These are phyloP conservation scores for Galeopsis tetrahit DNA, from an alignment of 257 asterid species.

Conservation along the genomic window DNA sequence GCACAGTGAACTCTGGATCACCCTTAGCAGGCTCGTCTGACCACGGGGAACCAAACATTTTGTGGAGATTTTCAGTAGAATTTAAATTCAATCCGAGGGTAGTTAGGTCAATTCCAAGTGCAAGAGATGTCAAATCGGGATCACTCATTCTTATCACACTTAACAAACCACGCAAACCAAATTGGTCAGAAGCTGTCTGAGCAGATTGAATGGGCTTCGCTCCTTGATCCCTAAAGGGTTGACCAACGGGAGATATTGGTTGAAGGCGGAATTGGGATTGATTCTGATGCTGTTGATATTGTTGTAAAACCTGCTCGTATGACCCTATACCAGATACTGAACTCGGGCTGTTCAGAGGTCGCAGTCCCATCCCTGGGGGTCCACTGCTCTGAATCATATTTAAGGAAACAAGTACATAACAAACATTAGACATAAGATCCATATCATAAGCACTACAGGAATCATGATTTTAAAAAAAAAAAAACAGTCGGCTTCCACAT, in stretches of 20 bases:
- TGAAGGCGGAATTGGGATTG: slow-evolving; percentile 87
- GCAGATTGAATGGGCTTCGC: slow-evolving; percentile 70
- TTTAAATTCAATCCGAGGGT: slow-evolving; percentile 94
- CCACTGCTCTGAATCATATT: slow-evolving; percentile 67
- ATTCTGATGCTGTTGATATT: slow-evolving; percentile 87
- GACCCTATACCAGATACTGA: slow-evolving; percentile 80
- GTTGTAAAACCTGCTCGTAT: slow-evolving; percentile 90
- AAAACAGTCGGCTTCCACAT: slow-evolving; percentile 6
- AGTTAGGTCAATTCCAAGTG: slow-evolving; percentile 94
- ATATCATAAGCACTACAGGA: slow-evolving; percentile 20
- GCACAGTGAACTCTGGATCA: slow-evolving; percentile 89
- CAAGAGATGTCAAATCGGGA: slow-evolving; percentile 87
- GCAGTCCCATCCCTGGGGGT: slow-evolving; percentile 73
- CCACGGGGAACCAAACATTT: slow-evolving; percentile 94
- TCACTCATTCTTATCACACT: slow-evolving; percentile 88
- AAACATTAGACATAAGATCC: slow-evolving; percentile 20
- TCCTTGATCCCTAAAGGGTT: slow-evolving; percentile 87
- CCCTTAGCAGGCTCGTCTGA: slow-evolving; percentile 95
- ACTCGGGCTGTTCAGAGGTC: slow-evolving; percentile 76
- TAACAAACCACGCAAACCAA: slow-evolving; percentile 88
- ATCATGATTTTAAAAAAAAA: slow-evolving; percentile 14
- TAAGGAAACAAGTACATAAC: slow-evolving; percentile 26
- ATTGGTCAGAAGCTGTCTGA: slow-evolving; percentile 70
- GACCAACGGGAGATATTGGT: slow-evolving; percentile 85
- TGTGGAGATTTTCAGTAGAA: slow-evolving; percentile 87